Evolutionary conservation across 1,284 basidiomycete species (phyloP), one percentile per base, ranked within the genome.

Genomic region (Malassezia slooffiae): DNA sequence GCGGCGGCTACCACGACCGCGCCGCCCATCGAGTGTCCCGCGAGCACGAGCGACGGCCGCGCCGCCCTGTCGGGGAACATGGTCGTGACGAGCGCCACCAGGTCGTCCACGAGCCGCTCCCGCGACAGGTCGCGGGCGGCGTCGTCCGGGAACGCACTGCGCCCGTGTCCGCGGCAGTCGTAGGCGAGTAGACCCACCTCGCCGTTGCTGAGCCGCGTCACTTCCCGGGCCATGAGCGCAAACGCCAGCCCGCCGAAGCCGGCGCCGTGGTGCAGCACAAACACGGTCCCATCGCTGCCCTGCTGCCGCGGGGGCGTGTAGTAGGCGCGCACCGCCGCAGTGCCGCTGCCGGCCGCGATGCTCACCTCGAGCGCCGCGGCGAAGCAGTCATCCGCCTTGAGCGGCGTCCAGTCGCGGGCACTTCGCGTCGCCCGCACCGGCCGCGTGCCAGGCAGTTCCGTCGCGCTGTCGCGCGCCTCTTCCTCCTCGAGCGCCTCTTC

Each of bases 231-330:
- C 40, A 90, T 75, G 56, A 80, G 80, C 0, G 93, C 90, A 68
- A 89, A 97, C 50, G 80, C 85, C 50, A 95, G 74, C 0, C 80
- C 90, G 0, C 81, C 81, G 62, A 86, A 87, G 2, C 93, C 91
- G 1, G 86, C 91, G 0, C 93, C 91, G 59, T 97, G 91, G 62
- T 95, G 89, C 69, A 85, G 85, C 2, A 96, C 75, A 62, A 96
- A 78, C 3, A 91, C 78, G 0, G 81, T 79, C 7, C 28, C 27
- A 15, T 37, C 38, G 12, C 34, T 15, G 1, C n/a, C 30, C 1
- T 30, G 47, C 15, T 46, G 41, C 11, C 36, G 36, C 1, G 62
- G 64, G 6, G 64, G 60, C 4, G 66, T 65, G 41, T 60, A 67
- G 54, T 69, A 69, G 17, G 60, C 26, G 73, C 75, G 17, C 77